Conservation (phyloP, 768 basidiomycete genomes). For the Sarcomyxa edulis region DNA sequence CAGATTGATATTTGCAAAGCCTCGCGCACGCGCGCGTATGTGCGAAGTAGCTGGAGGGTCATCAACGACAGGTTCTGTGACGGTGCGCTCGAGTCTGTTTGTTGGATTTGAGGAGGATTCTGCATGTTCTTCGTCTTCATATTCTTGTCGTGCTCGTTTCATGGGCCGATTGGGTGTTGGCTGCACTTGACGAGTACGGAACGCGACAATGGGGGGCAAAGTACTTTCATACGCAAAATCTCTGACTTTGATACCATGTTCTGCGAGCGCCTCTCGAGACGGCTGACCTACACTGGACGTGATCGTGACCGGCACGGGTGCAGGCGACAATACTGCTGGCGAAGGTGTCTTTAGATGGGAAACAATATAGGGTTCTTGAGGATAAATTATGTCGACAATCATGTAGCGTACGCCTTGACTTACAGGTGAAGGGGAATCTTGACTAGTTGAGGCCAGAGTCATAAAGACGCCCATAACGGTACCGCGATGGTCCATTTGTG, state of each 20-base stretch:
- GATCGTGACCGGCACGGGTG: constrained; percentile 1
- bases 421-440: constrained; percentile 21
- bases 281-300: constrained; percentile 4
- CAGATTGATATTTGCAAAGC: constrained; percentile 20
- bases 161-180: constrained; percentile 28
- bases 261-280: constrained; percentile 20
- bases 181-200: constrained; percentile 44
- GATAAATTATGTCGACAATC: constrained; percentile 18
- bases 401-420: constrained; percentile 28
- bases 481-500: too few relatives aligned
- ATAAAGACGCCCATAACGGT: too few relatives aligned
- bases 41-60: constrained; percentile 12
- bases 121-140: constrained; percentile 17
- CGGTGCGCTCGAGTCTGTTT: constrained; percentile 25
- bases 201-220: constrained; percentile 54
- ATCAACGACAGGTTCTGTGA: constrained; percentile 26
- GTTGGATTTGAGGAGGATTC: constrained; percentile 5
- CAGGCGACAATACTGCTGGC: constrained; percentile 1
- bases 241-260: constrained; percentile 39
- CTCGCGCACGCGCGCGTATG: constrained; percentile 17
- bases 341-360: constrained; percentile 14
- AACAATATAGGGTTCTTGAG: constrained; percentile 25
- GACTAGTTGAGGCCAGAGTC: too few relatives aligned
- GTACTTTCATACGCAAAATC: constrained; percentile 70
- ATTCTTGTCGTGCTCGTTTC: constrained; percentile 31